These are phyloP conservation scores for Fusarium sp. DNA, from an alignment of 2,329 filamentous ascomycete species.

Conservation along the genomic window DNA sequence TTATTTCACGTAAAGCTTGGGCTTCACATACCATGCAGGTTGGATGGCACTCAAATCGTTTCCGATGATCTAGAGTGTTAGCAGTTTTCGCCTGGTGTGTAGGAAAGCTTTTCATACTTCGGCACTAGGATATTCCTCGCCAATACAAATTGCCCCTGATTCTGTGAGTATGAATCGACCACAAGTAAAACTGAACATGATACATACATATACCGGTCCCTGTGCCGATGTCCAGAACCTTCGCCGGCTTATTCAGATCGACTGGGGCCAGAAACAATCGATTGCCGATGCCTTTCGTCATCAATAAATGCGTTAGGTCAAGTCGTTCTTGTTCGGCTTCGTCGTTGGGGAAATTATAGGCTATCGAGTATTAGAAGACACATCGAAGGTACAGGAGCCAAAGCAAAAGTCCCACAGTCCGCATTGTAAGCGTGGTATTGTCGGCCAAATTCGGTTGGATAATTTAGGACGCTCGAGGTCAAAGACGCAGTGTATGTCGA, in stretches of 20 bases:
- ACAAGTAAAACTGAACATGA: neutral
- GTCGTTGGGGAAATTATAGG: slow-evolving; percentile 18
- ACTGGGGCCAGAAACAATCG: slow-evolving; percentile 48
- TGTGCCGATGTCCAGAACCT: slow-evolving; percentile 61
- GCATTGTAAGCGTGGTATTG: slow-evolving; percentile 52
- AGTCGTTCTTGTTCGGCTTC: slow-evolving; percentile 54
- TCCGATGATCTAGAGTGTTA: slow-evolving; percentile 41
- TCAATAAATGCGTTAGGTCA: slow-evolving; percentile 55
- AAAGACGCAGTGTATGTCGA: slow-evolving; percentile 47
- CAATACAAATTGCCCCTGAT: slow-evolving; percentile 58
- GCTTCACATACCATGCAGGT: slow-evolving; percentile 43
- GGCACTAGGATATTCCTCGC: slow-evolving; percentile 49
- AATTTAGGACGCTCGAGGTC: slow-evolving; percentile 49
- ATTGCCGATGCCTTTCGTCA: slow-evolving; percentile 46
- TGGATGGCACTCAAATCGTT: slow-evolving; percentile 54
- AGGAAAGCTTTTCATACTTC: neutral
- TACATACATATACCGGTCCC: slow-evolving; percentile 59
- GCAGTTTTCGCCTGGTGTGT: neutral
- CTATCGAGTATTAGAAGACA: neutral
- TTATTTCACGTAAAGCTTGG: too few species aligned
- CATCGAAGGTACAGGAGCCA: neutral
- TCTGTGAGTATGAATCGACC: slow-evolving; percentile 6
- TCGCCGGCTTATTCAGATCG: slow-evolving; percentile 46
- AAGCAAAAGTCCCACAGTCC: slow-evolving; percentile 38
- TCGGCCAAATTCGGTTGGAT: slow-evolving; percentile 50